These are phyloP conservation scores for Stagonosporopsis chrysanthemi DNA, from an alignment of 2,329 filamentous ascomycete genomes.

Conservation along the genomic window DNA sequence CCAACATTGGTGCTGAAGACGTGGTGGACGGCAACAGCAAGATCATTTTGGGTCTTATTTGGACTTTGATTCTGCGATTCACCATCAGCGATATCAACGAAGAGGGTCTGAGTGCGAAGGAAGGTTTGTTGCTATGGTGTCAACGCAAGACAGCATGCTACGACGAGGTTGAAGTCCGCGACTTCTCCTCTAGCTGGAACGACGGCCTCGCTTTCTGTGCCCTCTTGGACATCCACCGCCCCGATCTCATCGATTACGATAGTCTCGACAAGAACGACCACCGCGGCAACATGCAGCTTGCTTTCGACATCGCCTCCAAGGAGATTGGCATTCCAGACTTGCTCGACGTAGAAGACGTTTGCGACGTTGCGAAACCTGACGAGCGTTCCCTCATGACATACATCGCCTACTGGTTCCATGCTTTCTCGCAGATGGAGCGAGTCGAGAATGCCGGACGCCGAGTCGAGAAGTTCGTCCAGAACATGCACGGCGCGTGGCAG, in stretches of 20 bases:
- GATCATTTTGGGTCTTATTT: slow-evolving; percentile 96
- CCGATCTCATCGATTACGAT: slow-evolving; percentile 97
- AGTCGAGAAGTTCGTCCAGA: slow-evolving; percentile 98
- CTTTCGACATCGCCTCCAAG: slow-evolving; percentile 93
- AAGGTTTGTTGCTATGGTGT: slow-evolving; percentile 94
- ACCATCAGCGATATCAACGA: slow-evolving; percentile 99
- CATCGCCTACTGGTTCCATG: slow-evolving; percentile 99
- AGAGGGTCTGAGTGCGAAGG: slow-evolving; percentile 97
- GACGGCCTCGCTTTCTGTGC: slow-evolving; percentile 97
- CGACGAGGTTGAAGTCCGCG: slow-evolving; percentile 91
- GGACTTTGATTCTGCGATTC: slow-evolving; percentile 96
- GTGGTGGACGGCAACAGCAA: slow-evolving; percentile 97
- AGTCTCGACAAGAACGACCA: slow-evolving; percentile 92
- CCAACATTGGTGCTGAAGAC: slow-evolving; percentile 97
- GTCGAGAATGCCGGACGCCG: slow-evolving; percentile 96
- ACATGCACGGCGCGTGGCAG: slow-evolving; percentile 99
- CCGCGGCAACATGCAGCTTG: slow-evolving; percentile 95
- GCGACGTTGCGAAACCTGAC: slow-evolving; percentile 93
- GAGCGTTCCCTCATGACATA: slow-evolving; percentile 99
- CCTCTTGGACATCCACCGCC: slow-evolving; percentile 93
- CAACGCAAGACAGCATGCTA: slow-evolving; percentile 99
- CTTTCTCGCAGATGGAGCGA: slow-evolving; percentile 98
- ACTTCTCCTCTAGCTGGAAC: slow-evolving; percentile 97
- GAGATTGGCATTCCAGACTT: slow-evolving; percentile 97
- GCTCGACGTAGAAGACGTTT: slow-evolving; percentile 97